These are phyloP conservation scores for Ottelia alismoides DNA, from an alignment of 106 monocot species.

Conservation along the genomic window DNA sequence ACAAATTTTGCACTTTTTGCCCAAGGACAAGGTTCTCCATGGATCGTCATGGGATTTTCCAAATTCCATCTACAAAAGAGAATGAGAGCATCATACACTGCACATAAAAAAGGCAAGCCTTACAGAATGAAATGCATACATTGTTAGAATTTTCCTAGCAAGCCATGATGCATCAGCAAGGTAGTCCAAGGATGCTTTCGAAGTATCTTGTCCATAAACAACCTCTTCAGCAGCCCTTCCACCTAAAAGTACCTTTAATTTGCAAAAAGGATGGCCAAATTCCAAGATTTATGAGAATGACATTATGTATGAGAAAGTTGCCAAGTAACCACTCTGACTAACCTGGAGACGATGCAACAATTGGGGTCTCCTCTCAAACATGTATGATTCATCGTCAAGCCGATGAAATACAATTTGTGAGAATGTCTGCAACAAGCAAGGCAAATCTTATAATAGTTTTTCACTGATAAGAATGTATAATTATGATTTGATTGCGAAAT, in stretches of 20 bases:
- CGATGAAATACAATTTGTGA: slow-evolving; percentile 81
- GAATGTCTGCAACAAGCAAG: slow-evolving; percentile 52
- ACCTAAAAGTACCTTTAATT: slow-evolving; percentile 59
- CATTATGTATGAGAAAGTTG: too few species aligned
- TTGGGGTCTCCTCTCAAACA: slow-evolving; percentile 72
- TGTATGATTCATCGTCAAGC: slow-evolving; percentile 78
- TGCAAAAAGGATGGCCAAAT: too few species aligned
- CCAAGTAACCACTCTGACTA: too few species aligned
- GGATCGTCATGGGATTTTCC: slow-evolving; percentile 80
- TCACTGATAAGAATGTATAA: too few species aligned
- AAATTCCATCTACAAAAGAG: slow-evolving; percentile 61
- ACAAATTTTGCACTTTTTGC: slow-evolving; percentile 40
- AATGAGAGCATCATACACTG: background rate
- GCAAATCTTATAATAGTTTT: too few species aligned
- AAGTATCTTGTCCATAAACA: slow-evolving; percentile 67
- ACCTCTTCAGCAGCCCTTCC: slow-evolving; percentile 85
- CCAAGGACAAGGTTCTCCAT: slow-evolving; percentile 77
- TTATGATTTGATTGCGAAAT: too few species aligned
- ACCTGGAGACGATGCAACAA: slow-evolving; percentile 85
- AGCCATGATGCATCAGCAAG: slow-evolving; percentile 83
- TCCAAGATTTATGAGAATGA: too few species aligned
- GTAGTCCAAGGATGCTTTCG: slow-evolving; percentile 67
- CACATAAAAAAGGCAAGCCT: background rate
- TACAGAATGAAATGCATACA: slow-evolving; percentile 22
- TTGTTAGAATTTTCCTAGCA: slow-evolving; percentile 65